phyloP scores from a whole-genome alignment of 768 basidiomycete genomes.

The Panaeolus cyanescens region DNA sequence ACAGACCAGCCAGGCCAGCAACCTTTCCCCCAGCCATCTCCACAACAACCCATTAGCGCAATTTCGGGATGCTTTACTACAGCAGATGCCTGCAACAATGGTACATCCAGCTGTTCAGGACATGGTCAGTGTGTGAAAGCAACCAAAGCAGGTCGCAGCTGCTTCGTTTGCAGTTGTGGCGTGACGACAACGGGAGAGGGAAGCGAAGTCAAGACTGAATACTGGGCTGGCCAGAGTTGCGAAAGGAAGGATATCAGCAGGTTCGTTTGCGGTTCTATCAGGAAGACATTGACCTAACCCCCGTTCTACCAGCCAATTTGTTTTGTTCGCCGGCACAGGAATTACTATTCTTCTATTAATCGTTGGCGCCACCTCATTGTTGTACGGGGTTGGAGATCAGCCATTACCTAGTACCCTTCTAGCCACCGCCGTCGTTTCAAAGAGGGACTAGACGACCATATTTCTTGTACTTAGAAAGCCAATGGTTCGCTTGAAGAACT shows the following conservation, averaged over 20 bases:
- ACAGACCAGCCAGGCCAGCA: conserved; percentile 40
- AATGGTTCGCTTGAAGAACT: not conserved
- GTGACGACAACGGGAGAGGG: conserved; percentile 50
- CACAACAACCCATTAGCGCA: conserved; percentile 56
- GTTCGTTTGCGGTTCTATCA: conserved; percentile 43
- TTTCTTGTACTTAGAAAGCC: not conserved
- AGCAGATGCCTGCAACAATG: conserved; percentile 55
- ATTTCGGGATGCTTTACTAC: conserved; percentile 65
- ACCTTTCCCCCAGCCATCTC: conserved; percentile 44
- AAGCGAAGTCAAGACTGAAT: conserved; percentile 54
- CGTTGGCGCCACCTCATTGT: conserved; percentile 65
- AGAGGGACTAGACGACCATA: conserved; percentile 46
- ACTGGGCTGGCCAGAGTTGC: conserved; percentile 77
- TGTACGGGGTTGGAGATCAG: conserved; percentile 61
- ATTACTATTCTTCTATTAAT: conserved; percentile 65
- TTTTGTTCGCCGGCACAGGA: conserved; percentile 69
- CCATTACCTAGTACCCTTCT: conserved; percentile 76
- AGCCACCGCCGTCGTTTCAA: conserved; percentile 54
- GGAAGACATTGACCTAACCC: conserved; percentile 7
- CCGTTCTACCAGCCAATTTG: conserved; percentile 58
- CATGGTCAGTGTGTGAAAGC: conserved; percentile 66
- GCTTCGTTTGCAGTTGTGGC: conserved; percentile 56
- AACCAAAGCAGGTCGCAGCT: conserved; percentile 58
- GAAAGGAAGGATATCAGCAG: conserved; percentile 81
- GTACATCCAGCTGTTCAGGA: conserved; percentile 69